Conservation (phyloP, 2,329 filamentous ascomycete species). For the Dactylellina drechsleri region DNA sequence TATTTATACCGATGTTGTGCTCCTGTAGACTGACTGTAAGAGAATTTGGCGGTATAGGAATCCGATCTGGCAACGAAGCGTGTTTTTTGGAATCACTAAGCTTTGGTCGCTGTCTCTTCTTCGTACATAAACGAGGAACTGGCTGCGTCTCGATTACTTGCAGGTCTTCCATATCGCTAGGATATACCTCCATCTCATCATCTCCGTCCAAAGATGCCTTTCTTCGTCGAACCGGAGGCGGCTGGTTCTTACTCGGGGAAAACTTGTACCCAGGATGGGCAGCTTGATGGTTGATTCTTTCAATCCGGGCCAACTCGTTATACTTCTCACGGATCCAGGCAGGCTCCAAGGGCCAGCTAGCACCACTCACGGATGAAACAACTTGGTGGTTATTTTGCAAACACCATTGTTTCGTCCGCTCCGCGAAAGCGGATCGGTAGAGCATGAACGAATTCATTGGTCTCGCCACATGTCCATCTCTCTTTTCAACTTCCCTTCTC, state of each 20-base stretch:
- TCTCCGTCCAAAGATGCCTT: constrained; percentile 65
- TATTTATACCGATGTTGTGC: constrained; percentile 9
- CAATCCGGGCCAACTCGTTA: constrained; percentile 79
- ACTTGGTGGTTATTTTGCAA: constrained; percentile 91
- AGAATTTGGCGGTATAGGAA: constrained; percentile 57
- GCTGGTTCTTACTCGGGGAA: constrained; percentile 76
- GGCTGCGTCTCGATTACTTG: constrained; percentile 43
- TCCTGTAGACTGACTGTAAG: constrained; percentile 11
- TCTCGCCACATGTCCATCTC: constrained; percentile 83
- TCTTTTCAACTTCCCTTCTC: constrained; percentile 73
- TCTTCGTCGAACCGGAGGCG: constrained; percentile 61
- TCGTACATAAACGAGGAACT: constrained; percentile 1
- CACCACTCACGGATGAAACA: constrained; percentile 85
- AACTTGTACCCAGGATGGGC: constrained; percentile 96
- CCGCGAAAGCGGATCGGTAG: constrained; percentile 91
- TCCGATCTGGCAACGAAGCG: constrained; percentile 59
- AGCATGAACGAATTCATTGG: constrained; percentile 99
- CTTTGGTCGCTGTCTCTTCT: constrained; percentile 36
- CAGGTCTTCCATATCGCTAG: constrained; percentile 64
- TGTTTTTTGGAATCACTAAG: constrained; percentile 57
- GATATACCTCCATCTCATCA: constrained; percentile 63
- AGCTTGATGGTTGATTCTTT: constrained; percentile 82
- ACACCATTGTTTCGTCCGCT: constrained; percentile 82
- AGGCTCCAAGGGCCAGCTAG: constrained; percentile 85
- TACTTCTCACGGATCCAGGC: constrained; percentile 78